phyloP scores from a whole-genome alignment of 139 green algal species.

The Chlorella sp. region DNA sequence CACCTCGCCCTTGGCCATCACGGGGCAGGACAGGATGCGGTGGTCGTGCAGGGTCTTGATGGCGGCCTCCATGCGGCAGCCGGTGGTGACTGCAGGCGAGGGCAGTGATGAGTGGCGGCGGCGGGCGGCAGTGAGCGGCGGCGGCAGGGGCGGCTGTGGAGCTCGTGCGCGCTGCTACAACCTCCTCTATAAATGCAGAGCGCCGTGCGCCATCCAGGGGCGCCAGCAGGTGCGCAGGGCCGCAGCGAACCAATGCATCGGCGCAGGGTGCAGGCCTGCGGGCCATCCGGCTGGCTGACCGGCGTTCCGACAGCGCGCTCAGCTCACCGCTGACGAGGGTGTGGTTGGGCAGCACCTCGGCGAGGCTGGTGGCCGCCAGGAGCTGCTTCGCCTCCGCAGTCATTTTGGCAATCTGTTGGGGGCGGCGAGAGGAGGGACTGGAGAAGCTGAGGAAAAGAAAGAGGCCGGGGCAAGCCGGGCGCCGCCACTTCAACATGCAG shows the following conservation, averaged over 20 bases:
- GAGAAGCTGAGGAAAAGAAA: neutral
- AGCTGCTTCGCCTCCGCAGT: neutral
- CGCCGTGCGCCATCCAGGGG: too few relatives aligned
- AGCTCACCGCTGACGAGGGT: neutral
- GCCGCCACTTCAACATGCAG: neutral
- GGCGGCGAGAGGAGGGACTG: neutral
- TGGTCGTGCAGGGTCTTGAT: conserved; percentile 17
- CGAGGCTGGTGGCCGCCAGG: neutral
- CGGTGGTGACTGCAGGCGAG: neutral
- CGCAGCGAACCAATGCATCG: too few relatives aligned
- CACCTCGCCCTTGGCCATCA: too few relatives aligned
- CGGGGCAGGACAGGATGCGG: conserved; percentile 32
- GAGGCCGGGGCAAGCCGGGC: neutral
- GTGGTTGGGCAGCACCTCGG: neutral
- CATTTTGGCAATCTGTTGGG: neutral
- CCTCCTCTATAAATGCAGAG: too few relatives aligned
- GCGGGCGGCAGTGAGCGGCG: too few relatives aligned
- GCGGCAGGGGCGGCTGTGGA: too few relatives aligned
- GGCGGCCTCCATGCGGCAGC: neutral
- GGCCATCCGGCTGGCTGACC: too few relatives aligned
- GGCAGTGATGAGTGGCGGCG: too few relatives aligned
- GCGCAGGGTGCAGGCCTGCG: too few relatives aligned
- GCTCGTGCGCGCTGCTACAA: too few relatives aligned
- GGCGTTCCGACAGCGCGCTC: too few relatives aligned
- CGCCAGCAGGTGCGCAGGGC: too few relatives aligned